Percentiles rank a stretch among this genome's conserved stretches.
phyloP scores from a whole-genome alignment of 495 filamentous ascomycete species.

The Platismatia glauca region DNA sequence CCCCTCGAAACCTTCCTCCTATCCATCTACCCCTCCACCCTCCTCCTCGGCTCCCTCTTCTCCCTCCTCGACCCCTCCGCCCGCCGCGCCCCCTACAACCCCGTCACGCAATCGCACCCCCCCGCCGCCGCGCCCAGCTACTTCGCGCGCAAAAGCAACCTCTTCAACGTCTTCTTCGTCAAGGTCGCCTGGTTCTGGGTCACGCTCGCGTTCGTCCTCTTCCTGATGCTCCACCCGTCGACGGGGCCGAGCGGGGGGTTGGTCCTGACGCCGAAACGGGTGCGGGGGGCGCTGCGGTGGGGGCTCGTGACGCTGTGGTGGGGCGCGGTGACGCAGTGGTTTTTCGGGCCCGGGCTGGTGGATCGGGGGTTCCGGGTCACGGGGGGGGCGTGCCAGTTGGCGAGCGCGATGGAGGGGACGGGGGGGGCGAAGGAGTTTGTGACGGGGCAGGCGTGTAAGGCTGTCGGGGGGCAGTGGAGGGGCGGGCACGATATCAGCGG shows the following conservation, averaged over 20 bases:
- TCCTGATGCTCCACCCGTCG: constrained; percentile 49
- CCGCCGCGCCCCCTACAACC: constrained; percentile 48
- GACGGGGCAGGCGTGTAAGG: constrained; percentile 73
- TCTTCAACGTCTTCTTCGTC: constrained; percentile 86
- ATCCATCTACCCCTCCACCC: constrained; percentile 62
- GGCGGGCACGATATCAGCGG: constrained; percentile 92
- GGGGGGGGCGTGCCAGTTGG: constrained; percentile 67
- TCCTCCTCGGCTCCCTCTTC: constrained; percentile 74
- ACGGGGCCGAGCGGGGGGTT: constrained; percentile 28
- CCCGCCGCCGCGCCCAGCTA: constrained; percentile 61
- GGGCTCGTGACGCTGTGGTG: constrained; percentile 61
- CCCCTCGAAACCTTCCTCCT: constrained; percentile 53
- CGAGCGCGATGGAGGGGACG: constrained; percentile 25
- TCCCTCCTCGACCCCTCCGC: constrained; percentile 63
- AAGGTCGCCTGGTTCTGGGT: constrained; percentile 94
- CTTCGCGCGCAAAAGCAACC: constrained; percentile 84
- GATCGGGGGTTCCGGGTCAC: constrained; percentile 75
- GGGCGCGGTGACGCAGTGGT: constrained; percentile 87
- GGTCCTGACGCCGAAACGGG: constrained; percentile 31
- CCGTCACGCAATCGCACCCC: constrained; percentile 47
- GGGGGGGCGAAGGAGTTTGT: constrained; percentile 38
- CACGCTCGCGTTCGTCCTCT: constrained; percentile 55
- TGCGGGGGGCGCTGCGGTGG: constrained; percentile 57
- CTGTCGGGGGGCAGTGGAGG: constrained; percentile 69
- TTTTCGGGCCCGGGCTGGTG: constrained; percentile 81